A percentile compares a stretch with the other conserved stretches of the same genome.
Conservation (phyloP, 73 alveolate genomes). For the Paramecium caudatum region DNA sequence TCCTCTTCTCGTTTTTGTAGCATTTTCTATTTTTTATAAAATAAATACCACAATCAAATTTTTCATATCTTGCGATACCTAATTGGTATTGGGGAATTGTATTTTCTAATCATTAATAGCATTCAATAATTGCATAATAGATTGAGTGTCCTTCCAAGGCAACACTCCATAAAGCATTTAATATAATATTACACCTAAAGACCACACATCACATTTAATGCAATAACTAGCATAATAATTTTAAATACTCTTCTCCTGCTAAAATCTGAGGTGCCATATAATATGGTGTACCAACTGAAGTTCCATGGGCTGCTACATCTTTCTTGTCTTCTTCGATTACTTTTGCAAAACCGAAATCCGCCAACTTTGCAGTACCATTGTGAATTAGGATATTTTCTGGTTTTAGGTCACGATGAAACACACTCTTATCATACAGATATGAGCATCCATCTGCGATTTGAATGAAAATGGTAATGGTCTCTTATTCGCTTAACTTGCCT, state of each 20-base stretch:
- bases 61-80: constrained; percentile 22
- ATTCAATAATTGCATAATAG: constrained; percentile 41
- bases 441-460: constrained; percentile 72
- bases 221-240: constrained; percentile 29
- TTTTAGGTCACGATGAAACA: constrained; percentile 70
- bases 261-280: constrained; percentile 77
- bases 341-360: constrained; percentile 78
- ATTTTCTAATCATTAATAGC: constrained; percentile 25
- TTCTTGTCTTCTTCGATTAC: constrained; percentile 71
- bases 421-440: constrained; percentile 65
- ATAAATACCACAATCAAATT: constrained; percentile 4
- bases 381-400: constrained; percentile 77
- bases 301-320: constrained; percentile 72
- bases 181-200: constrained; percentile 71
- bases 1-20: constrained; percentile 22
- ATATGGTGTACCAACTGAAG: constrained; percentile 77
- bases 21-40: constrained; percentile 1
- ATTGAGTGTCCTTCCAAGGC: constrained; percentile 75
- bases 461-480: constrained; percentile 41
- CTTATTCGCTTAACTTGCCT: constrained; percentile 71
- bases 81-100: constrained; percentile 55
- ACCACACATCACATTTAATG: constrained; percentile 78
- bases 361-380: constrained; percentile 73
- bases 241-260: constrained; percentile 68
- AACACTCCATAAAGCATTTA: constrained; percentile 69